Base-by-base conservation (phyloP, 1,139 yeast genomes). In the Scheffersomyces stambukii region DNA sequence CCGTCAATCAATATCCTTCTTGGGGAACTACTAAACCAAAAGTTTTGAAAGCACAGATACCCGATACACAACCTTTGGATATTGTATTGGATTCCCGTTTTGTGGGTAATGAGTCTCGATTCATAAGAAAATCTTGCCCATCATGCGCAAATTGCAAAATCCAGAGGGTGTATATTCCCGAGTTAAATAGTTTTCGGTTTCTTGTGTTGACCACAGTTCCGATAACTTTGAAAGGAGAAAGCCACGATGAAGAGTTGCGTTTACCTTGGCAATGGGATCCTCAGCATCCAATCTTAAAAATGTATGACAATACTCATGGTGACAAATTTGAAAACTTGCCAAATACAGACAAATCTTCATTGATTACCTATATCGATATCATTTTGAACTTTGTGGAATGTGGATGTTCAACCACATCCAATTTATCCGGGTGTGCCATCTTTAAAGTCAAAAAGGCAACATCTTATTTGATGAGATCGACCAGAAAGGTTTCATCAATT, bases 231-330 rank as follows among this genome's bases (percentile, higher is more conserved):
- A 48, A 47, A 21, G 37, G 52, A 2, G 61, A 54, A 4, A 36
- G 40, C 5, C 22, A 39, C 5, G 62, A 55, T 9, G 86, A 78
- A 22, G 96, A 89, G 51, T 57, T 89, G 20, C 70, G 93, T 1
- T 57, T 85, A 14, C 75, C 75, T 2, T 89, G 97, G 97, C 85
- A 81, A 39, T 89, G 96, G 95, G 95, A 88, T 49, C 49, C 57
- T 4, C 44, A 57, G 8, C 96, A 88, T 50, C 96, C 96, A 2
- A 82, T 85, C 21, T 60, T 62, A 33, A 68, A 67, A 40, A 54
- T 83, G 35, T 64, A 70, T 23, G 50, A 36, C 19, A 37, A 34
- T 4, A 38, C 52, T 8, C 41, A 55, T 16, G 37, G 41, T 3
- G 66, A 57, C 26, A 64, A 64, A 38, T 72, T 74, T 48, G 80